Base-by-base conservation (phyloP, 139 green algal species). In the Chlorella vulgaris region DNA sequence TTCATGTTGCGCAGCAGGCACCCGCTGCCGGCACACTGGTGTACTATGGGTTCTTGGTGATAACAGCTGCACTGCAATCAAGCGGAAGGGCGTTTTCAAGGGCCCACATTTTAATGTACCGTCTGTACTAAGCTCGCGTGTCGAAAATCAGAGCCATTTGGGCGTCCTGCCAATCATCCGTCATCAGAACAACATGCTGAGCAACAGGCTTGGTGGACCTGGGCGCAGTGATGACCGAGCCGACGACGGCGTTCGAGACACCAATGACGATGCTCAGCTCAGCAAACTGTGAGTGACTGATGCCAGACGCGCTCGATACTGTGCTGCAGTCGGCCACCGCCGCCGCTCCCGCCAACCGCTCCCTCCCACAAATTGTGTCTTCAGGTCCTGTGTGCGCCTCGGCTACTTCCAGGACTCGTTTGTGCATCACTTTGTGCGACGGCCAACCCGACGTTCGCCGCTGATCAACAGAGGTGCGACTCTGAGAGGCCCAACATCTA, bases 351-450 rank as follows among this genome's bases (percentile, higher is more conserved):
- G 66, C 66, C 21, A 18, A 8, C 21, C 65, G 10, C 47, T 58
- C 10, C 15, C 13, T 58, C 13, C 5, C 65, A 33, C 8, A 21
- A 15, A 0, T 38, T 39, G 38, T 47, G 7, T 8, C n/a, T 31
- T 28, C 89, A 96, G 93, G 47, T 95, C 94, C 1, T 98, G 93
- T 69, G 89, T 91, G 0, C 68, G 82, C 15, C 67, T 86, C 2
- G 94, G 94, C 3, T 98, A 98, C 85, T 97, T 96, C 77, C 78
- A 90, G 4, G 94, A 98, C 68, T 81, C 90, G 22, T 96, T 96
- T 70, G 80, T 98, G 18, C 82, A 93, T 26, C 85, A 90, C 28
- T 98, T 98, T 84, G 93, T 97, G 8, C 86, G 86, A 15, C 76
- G 81, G 1, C 68, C 88, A 0, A 73, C 78, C 4, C 83, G 90